A percentile compares a stretch with the other conserved stretches of the same genome.
Conservation (phyloP, 305 asterid genomes). For the Fraxinus sp. region DNA sequence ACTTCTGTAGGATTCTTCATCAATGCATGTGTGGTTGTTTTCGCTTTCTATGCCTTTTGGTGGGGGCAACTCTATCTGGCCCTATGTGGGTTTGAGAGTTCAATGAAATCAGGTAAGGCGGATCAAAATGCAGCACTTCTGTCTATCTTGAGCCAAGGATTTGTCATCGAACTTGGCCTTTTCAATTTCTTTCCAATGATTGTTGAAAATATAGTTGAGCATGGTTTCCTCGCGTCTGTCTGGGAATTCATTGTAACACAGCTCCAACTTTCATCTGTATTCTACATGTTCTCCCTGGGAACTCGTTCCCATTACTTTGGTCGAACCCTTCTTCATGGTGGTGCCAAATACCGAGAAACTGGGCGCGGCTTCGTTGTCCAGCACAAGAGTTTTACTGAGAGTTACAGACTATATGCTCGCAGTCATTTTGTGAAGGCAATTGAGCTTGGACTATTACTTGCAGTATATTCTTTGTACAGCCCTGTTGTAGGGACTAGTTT, state of each 20-base stretch:
- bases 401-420: slow-evolving; percentile 67
- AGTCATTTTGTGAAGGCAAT: slow-evolving; percentile 82
- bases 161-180: slow-evolving; percentile 79
- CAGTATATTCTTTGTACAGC: slow-evolving; percentile 67
- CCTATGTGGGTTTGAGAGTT: slow-evolving; percentile 75
- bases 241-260: slow-evolving; percentile 91
- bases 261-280: slow-evolving; percentile 84
- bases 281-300: slow-evolving; percentile 92
- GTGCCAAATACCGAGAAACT: slow-evolving; percentile 77
- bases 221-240: slow-evolving; percentile 69
- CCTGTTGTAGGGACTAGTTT: slow-evolving; percentile 60
- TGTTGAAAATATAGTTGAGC: slow-evolving; percentile 86
- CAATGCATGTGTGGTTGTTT: slow-evolving; percentile 19
- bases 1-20: not conserved
- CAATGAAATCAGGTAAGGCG: slow-evolving; percentile 39
- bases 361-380: slow-evolving; percentile 84
- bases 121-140: slow-evolving; percentile 67
- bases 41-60: slow-evolving; percentile 77
- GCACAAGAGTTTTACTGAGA: slow-evolving; percentile 77
- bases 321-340: slow-evolving; percentile 76
- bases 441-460: slow-evolving; percentile 73
- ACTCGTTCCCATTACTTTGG: slow-evolving; percentile 90
- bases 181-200: slow-evolving; percentile 86
- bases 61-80: slow-evolving; percentile 92
- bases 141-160: slow-evolving; percentile 86